Evolutionary conservation across 1,284 basidiomycete genomes (phyloP), one percentile per base, ranked within the genome.

Genomic region (Ustilago loliicola): DNA sequence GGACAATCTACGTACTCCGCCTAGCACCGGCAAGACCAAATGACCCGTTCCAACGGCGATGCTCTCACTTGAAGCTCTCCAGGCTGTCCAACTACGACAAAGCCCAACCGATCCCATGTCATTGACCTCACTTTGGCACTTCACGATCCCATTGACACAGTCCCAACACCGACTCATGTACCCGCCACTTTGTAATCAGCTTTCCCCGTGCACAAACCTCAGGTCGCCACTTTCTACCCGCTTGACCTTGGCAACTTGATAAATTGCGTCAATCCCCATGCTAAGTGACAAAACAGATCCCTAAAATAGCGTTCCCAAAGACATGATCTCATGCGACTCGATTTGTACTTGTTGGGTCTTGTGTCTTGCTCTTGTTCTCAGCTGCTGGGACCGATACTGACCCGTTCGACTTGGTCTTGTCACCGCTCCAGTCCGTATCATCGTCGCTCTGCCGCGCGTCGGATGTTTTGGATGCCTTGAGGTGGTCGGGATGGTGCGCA

Each of bases 381-480:
- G n/a, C 23, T 3, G 36, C 29, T 21, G 42, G 25, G 3, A 30
- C 40, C 13, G n/a, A 15, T 23, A 23, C 9, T n/a, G 45, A 21
- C 11, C 21, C 45, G 38, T 54, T 54, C 25, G 27, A 23, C 27
- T 45, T 53, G 8, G 29, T 30, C n/a, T 65, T 62, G 27, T 65
- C 66, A 25, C 65, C 72, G 15, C 54, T 66, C 2, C 61, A 45
- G 15, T 68, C 66, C 9, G 47, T 65, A 7, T 74, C 72, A 47
- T 58, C 57, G 11, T 73, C 71, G 48, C 61, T 67, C 21, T 56
- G 51, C 21, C 4, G 50, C 2, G 23, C 40, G 21, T 51, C 34
- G 15, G 53, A 42, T 6, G 40, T 30, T 23, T 54, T 61, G 40
- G 61, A 58, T 1, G 59, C 61, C 50, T 61, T 68, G 57, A 74